Conservation (phyloP, 441 rosid species). For the Gossypium davidsonii region DNA sequence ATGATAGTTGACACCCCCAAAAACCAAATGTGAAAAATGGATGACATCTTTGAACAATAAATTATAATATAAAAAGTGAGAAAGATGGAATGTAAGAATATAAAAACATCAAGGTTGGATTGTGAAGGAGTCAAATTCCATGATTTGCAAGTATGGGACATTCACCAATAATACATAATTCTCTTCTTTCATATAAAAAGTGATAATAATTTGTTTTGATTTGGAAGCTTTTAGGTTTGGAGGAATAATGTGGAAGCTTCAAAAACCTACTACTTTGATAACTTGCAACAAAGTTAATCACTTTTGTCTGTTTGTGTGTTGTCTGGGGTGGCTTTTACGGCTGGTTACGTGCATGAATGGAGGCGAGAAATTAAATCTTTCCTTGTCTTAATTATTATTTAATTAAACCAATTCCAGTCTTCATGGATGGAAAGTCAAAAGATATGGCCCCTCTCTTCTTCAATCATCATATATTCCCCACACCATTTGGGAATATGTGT, state of each 20-base stretch:
- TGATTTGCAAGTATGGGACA: not conserved
- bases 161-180: not conserved
- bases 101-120: not conserved
- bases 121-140: slow-evolving; percentile 13
- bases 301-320: not conserved
- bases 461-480: slow-evolving; percentile 4
- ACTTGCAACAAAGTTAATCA: not conserved
- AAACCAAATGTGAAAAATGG: not conserved
- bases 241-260: not conserved
- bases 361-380: not conserved
- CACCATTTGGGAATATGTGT: too few species aligned
- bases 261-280: slow-evolving; percentile 11
- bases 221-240: not conserved
- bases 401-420: slow-evolving; percentile 13
- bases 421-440: slow-evolving; percentile 25
- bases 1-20: not conserved
- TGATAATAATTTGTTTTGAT: not conserved
- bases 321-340: not conserved
- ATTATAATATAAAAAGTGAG: not conserved
- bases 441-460: slow-evolving; percentile 18
- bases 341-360: slow-evolving; percentile 17
- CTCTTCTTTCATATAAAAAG: not conserved
- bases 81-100: slow-evolving; percentile 10
- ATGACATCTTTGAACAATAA: slow-evolving; percentile 1
- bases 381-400: not conserved